phyloP scores from a whole-genome alignment of 345 rosid genomes.

The Orychophragmus violaceus region DNA sequence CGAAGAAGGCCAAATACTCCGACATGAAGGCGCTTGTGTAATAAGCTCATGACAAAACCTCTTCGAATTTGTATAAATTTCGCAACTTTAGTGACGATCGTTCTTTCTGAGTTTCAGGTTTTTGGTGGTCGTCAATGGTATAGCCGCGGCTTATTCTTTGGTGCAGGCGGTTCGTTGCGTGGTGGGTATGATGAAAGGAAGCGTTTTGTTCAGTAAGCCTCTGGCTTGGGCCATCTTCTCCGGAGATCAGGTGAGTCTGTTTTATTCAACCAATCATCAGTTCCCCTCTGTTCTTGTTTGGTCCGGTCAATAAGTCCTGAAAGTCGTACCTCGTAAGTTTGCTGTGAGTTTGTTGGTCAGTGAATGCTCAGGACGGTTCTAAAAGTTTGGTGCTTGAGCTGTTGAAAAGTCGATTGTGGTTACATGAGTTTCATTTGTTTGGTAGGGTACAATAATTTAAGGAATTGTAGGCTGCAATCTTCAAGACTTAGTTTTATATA shows the following conservation, averaged over 20 bases:
- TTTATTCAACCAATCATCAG: neutral
- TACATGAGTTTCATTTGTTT: neutral
- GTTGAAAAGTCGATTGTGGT: neutral
- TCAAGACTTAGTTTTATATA: neutral
- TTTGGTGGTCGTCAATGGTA: conserved; percentile 66
- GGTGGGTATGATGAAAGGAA: conserved; percentile 61
- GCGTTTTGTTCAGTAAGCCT: conserved; percentile 63
- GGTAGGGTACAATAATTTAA: conserved; percentile 1
- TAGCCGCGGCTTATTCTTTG: conserved; percentile 74
- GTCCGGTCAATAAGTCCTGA: neutral
- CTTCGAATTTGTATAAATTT: neutral
- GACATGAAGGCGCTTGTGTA: conserved; percentile 98
- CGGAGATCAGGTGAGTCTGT: conserved; percentile 71
- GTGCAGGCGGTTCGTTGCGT: conserved; percentile 68
- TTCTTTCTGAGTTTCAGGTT: conserved; percentile 41
- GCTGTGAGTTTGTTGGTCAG: neutral
- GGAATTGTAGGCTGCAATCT: neutral
- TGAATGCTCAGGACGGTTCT: neutral
- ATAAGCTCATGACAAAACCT: conserved; percentile 18
- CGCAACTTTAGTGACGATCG: neutral
- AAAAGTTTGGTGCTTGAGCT: neutral
- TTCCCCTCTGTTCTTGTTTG: conserved; percentile 10
- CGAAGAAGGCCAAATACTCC: conserved; percentile 65
- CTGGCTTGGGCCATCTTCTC: conserved; percentile 85
- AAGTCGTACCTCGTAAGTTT: neutral